These are phyloP conservation scores for Cladosporium velox DNA, from an alignment of 2,329 filamentous ascomycete species.

Conservation along the genomic window DNA sequence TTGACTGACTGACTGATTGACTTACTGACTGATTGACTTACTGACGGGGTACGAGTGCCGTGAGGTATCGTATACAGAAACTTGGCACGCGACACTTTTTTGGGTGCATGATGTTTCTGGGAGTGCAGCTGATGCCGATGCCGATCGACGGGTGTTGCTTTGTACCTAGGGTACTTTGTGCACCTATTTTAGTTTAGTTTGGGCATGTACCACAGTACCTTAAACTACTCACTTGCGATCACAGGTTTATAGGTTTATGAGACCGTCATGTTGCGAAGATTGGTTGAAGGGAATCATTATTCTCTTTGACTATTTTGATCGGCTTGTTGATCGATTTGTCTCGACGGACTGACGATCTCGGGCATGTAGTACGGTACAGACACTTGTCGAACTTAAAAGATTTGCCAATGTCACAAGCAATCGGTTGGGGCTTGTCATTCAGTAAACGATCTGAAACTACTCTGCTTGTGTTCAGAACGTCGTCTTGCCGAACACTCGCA, in stretches of 20 bases:
- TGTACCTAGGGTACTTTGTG: not conserved
- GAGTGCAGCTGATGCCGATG: not conserved
- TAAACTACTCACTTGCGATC: not conserved
- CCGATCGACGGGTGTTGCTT: not conserved
- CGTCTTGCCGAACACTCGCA: not conserved
- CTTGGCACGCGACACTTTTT: not conserved
- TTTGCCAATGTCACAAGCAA: not conserved
- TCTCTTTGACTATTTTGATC: not conserved
- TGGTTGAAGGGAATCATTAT: not conserved
- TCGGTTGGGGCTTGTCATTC: not conserved
- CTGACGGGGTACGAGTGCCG: not conserved
- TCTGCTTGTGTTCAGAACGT: not conserved
- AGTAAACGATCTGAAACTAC: not conserved
- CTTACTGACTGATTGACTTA: not conserved
- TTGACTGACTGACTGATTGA: not conserved
- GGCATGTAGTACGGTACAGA: not conserved
- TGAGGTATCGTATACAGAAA: not conserved
- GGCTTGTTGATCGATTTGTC: not conserved
- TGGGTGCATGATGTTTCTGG: not conserved
- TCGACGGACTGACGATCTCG: not conserved
- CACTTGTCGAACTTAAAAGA: not conserved
- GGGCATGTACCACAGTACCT: not conserved
- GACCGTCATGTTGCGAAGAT: not conserved
- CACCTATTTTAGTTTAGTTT: not conserved
- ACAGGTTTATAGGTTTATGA: not conserved